These are phyloP conservation scores for Sporisorium reilianum DNA, from an alignment of 1,284 basidiomycete genomes.

Conservation along the genomic window DNA sequence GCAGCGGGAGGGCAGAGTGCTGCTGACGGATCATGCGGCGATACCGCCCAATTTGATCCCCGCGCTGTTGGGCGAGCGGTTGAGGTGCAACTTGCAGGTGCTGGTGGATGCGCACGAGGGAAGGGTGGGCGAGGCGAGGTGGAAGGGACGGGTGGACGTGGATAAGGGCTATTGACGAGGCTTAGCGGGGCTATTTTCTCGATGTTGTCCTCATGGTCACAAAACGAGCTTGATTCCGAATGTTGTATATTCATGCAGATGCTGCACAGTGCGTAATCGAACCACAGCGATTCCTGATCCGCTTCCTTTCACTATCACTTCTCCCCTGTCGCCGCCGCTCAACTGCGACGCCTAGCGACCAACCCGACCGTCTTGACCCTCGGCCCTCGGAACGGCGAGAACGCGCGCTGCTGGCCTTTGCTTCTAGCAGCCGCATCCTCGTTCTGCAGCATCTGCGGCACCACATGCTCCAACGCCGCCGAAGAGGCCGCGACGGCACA, in stretches of 20 bases:
- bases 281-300: neutral
- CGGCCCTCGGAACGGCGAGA: conserved; percentile 23
- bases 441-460: conserved; percentile 13
- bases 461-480: neutral
- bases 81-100: conserved; percentile 12
- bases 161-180: conserved; percentile 28
- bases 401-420: conserved; percentile 3
- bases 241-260: neutral
- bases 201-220: neutral
- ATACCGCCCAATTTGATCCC: conserved; percentile 13
- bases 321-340: neutral
- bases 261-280: neutral
- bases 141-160: conserved; percentile 20
- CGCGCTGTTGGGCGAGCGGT: conserved; percentile 10
- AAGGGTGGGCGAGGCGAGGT: neutral
- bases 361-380: conserved; percentile 34
- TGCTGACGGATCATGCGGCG: conserved; percentile 44
- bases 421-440: neutral
- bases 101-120: neutral
- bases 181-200: neutral
- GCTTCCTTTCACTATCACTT: neutral
- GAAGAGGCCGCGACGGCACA: neutral
- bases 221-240: neutral
- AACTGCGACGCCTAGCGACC: conserved; percentile 22
- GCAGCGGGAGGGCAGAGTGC: conserved; percentile 5